phyloP scores from a whole-genome alignment of 495 filamentous ascomycete genomes.

The Bryoglossum gracile region DNA sequence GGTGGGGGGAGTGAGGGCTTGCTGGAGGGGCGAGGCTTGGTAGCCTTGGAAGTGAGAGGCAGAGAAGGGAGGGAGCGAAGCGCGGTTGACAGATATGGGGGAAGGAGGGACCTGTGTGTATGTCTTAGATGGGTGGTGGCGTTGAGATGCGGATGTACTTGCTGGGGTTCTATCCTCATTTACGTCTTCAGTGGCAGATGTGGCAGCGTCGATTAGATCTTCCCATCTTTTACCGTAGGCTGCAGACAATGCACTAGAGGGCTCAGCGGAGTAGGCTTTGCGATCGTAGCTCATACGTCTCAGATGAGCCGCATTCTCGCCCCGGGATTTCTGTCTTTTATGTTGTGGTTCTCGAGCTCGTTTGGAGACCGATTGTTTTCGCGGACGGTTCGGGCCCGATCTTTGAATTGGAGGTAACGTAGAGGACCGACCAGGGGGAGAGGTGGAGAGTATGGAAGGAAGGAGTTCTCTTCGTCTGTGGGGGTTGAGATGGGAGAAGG shows the following conservation, averaged over 20 bases:
- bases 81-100: slow-evolving; percentile 60
- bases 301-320: slow-evolving; percentile 35
- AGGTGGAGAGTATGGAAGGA: slow-evolving; percentile 71
- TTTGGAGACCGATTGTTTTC: slow-evolving; percentile 79
- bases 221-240: slow-evolving; percentile 87
- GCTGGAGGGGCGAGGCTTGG: slow-evolving; percentile 78
- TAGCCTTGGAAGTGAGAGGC: slow-evolving; percentile 60
- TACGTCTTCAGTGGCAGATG: slow-evolving; percentile 87
- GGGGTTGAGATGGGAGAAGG: slow-evolving; percentile 54
- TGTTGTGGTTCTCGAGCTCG: slow-evolving; percentile 65
- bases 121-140: slow-evolving; percentile 19
- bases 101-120: slow-evolving; percentile 59
- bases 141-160: slow-evolving; percentile 38
- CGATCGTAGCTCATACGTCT: slow-evolving; percentile 66
- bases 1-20: slow-evolving; percentile 74
- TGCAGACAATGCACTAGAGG: slow-evolving; percentile 67
- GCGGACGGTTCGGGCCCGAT: slow-evolving; percentile 48
- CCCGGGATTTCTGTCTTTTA: slow-evolving; percentile 65
- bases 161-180: slow-evolving; percentile 78
- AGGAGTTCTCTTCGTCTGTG: slow-evolving; percentile 62
- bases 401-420: slow-evolving; percentile 77
- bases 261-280: slow-evolving; percentile 80
- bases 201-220: slow-evolving; percentile 85
- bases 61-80: slow-evolving; percentile 67
- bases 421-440: slow-evolving; percentile 78